phyloP scores from a whole-genome alignment of 257 asterid species.

The Solanum boliviense region DNA sequence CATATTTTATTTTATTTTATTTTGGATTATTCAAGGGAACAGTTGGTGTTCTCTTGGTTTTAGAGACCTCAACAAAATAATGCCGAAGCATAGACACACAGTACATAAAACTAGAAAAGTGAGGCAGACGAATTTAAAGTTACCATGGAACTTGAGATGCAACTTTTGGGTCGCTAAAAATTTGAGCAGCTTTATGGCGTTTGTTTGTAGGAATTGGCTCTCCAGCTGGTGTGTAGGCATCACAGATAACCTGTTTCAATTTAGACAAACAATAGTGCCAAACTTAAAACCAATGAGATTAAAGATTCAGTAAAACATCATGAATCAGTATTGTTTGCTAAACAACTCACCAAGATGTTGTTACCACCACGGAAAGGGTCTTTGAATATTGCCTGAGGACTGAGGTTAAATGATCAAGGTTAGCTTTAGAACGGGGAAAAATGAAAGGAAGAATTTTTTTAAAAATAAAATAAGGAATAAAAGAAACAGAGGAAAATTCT shows the following conservation, averaged over 20 bases:
- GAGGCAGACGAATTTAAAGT: neutral
- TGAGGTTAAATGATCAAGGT: slow-evolving; percentile 8
- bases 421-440: neutral
- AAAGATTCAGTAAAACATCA: neutral
- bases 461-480: neutral
- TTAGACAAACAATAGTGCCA: neutral
- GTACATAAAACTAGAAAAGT: neutral
- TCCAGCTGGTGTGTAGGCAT: slow-evolving; percentile 88
- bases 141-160: slow-evolving; percentile 86
- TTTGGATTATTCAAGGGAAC: neutral
- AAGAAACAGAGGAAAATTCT: neutral
- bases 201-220: slow-evolving; percentile 97
- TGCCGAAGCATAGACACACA: neutral
- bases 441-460: neutral
- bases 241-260: slow-evolving; percentile 72
- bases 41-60: neutral
- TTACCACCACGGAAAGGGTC: slow-evolving; percentile 99
- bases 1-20: neutral
- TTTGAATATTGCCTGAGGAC: slow-evolving; percentile 97
- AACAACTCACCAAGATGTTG: slow-evolving; percentile 72
- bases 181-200: slow-evolving; percentile 77
- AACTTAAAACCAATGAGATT: neutral
- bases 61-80: neutral
- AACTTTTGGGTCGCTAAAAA: slow-evolving; percentile 78
- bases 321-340: neutral